Evolutionary conservation across 257 asterid species (phyloP).

Genomic region (Buddleja alternifolia): DNA sequence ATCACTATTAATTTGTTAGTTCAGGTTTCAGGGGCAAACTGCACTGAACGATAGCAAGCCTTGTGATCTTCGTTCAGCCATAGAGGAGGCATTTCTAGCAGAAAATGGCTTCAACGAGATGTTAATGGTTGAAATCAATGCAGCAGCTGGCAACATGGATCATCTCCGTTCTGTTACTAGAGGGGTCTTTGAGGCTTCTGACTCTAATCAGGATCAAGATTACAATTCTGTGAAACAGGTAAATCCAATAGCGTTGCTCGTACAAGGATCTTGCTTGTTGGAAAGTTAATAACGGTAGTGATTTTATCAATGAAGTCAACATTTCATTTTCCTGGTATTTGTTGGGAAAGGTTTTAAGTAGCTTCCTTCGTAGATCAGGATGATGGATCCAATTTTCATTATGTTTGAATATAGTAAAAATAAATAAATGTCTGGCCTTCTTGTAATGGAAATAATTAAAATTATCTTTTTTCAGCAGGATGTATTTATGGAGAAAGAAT

Average conservation of each 20-base stretch:
- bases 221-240: slow-evolving; percentile 63
- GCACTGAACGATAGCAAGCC: slow-evolving; percentile 81
- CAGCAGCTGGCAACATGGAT: slow-evolving; percentile 86
- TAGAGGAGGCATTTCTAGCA: slow-evolving; percentile 93
- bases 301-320: slow-evolving; percentile 3
- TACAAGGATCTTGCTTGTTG: slow-evolving; percentile 12
- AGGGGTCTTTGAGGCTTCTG: slow-evolving; percentile 68
- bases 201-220: slow-evolving; percentile 58
- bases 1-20: slow-evolving; percentile 40
- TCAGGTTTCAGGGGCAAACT: slow-evolving; percentile 95
- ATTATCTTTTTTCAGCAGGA: slow-evolving; percentile 48
- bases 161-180: slow-evolving; percentile 68
- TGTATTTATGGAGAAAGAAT: slow-evolving; percentile 47
- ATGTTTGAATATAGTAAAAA: neutral
- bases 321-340: slow-evolving; percentile 24
- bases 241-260: slow-evolving; percentile 29
- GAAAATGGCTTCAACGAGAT: slow-evolving; percentile 89
- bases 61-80: slow-evolving; percentile 80
- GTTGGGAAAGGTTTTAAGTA: slow-evolving; percentile 18
- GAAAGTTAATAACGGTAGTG: slow-evolving; percentile 7
- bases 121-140: slow-evolving; percentile 90
- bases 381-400: slow-evolving; percentile 9
- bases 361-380: slow-evolving; percentile 14
- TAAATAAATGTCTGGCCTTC: slow-evolving; percentile 14
- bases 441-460: slow-evolving; percentile 12